phyloP scores from a whole-genome alignment of 176 grass and related monocot genomes.

The Aegilops bicornis region DNA sequence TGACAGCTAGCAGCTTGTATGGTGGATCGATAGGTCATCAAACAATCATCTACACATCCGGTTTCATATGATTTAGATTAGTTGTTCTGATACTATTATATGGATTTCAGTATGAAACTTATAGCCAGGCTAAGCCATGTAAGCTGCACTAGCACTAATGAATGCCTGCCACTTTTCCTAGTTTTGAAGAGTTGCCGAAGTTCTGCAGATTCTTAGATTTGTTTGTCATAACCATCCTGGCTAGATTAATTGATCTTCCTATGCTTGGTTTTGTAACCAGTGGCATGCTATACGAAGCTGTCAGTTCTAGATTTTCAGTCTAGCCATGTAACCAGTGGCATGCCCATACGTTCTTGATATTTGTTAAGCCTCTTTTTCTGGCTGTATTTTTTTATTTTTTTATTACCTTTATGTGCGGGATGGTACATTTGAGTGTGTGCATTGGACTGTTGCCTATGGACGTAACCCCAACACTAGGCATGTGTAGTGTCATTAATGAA shows the following conservation, averaged over 20 bases:
- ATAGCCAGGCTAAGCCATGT: not conserved
- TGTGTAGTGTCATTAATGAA: not conserved
- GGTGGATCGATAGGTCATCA: not conserved
- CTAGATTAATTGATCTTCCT: not conserved
- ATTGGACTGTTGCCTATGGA: not conserved
- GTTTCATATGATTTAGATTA: not conserved
- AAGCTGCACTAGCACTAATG: not conserved
- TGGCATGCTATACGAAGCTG: not conserved
- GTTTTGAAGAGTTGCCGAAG: not conserved
- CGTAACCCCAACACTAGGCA: not conserved
- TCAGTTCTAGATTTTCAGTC: not conserved
- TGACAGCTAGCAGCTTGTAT: not conserved
- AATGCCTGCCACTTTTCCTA: not conserved
- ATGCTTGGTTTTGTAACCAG: constrained; percentile 5
- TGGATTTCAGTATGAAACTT: not conserved
- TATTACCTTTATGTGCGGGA: not conserved
- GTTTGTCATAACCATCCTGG: not conserved
- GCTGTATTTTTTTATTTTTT: not conserved
- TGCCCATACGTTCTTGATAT: not conserved
- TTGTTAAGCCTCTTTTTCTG: not conserved
- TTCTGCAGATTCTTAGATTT: constrained; percentile 5
- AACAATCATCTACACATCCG: not conserved
- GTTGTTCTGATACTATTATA: not conserved
- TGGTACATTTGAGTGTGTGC: not conserved
- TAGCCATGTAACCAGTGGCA: not conserved